A percentile compares a stretch with the other conserved stretches of the same genome.
These are phyloP conservation scores for Citrus glauca DNA, from an alignment of 345 rosid genomes.

Conservation along the genomic window DNA sequence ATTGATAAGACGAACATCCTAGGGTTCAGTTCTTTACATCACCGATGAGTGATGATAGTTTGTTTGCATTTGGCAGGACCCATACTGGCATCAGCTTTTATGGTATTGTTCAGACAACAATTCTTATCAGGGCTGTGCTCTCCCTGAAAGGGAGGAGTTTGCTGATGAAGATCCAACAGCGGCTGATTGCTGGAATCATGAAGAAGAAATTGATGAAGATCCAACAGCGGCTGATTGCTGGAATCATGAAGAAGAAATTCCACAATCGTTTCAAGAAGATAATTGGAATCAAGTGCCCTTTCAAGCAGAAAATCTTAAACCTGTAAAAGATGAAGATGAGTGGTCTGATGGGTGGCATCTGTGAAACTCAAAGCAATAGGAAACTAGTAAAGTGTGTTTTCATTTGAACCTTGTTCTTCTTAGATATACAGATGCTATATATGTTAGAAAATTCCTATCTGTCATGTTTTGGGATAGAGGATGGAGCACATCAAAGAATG, in stretches of 20 bases:
- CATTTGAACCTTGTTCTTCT: neutral
- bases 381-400: neutral
- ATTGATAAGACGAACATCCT: neutral
- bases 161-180: conserved; percentile 3
- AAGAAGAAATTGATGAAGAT: too few relatives aligned
- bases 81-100: conserved; percentile 64
- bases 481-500: neutral
- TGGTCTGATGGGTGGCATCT: conserved; percentile 76
- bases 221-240: conserved; percentile 15
- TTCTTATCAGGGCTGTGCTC: conserved; percentile 72
- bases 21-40: neutral
- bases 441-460: neutral
- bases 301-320: conserved; percentile 24
- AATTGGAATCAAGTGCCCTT: conserved; percentile 30
- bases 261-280: conserved; percentile 18
- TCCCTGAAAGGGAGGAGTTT: conserved; percentile 55
- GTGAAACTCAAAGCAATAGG: neutral
- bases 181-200: too few relatives aligned
- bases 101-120: conserved; percentile 72
- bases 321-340: conserved; percentile 47
- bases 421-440: neutral
- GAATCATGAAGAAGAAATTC: conserved; percentile 24
- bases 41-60: neutral
- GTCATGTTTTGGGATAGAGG: neutral
- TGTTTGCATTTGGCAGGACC: conserved; percentile 43